phyloP scores from a whole-genome alignment of 495 filamentous ascomycete genomes.

The Trichodelitschia bisporula region DNA sequence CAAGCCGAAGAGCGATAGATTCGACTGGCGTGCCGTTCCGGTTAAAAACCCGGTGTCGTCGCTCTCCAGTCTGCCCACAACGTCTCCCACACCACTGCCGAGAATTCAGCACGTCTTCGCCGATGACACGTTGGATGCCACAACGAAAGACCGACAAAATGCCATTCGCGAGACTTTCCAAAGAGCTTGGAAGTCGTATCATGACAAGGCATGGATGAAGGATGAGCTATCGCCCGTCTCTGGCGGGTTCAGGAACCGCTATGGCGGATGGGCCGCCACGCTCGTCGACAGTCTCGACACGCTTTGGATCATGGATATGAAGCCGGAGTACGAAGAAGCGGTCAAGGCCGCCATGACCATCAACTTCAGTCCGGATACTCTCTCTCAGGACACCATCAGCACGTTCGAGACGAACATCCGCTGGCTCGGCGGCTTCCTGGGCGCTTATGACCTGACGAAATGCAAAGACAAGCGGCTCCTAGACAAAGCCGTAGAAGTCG shows the following conservation, averaged over 20 bases:
- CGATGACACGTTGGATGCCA: constrained; percentile 10
- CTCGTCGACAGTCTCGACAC: constrained; percentile 39
- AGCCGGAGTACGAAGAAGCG: constrained; percentile 33
- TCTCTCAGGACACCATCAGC: constrained; percentile 9
- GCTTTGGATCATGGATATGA: constrained; percentile 36
- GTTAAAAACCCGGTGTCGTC: background rate
- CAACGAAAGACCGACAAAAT: constrained; percentile 21
- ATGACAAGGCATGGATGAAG: constrained; percentile 14
- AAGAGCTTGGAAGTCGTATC: constrained; percentile 14
- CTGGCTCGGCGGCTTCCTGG: constrained; percentile 15
- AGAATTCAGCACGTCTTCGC: constrained; percentile 27
- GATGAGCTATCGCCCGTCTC: constrained; percentile 16
- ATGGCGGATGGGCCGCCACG: constrained; percentile 38
- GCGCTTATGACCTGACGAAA: constrained; percentile 17
- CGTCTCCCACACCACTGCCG: constrained; percentile 19
- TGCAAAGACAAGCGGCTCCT: constrained; percentile 11
- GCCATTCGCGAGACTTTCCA: constrained; percentile 32
- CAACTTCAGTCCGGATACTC: constrained; percentile 23
- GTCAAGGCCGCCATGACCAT: constrained; percentile 26
- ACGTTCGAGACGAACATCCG: constrained; percentile 18
- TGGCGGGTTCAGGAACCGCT: constrained; percentile 18
- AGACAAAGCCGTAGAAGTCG: constrained; percentile 15
- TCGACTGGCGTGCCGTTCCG: too few species aligned
- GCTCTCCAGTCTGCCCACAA: constrained; percentile 5
- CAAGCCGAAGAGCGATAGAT: too few species aligned